Evolutionary conservation across 495 filamentous ascomycete genomes (phyloP), one percentile per base, ranked within the genome.

Genomic region (Xylaria cubensis): DNA sequence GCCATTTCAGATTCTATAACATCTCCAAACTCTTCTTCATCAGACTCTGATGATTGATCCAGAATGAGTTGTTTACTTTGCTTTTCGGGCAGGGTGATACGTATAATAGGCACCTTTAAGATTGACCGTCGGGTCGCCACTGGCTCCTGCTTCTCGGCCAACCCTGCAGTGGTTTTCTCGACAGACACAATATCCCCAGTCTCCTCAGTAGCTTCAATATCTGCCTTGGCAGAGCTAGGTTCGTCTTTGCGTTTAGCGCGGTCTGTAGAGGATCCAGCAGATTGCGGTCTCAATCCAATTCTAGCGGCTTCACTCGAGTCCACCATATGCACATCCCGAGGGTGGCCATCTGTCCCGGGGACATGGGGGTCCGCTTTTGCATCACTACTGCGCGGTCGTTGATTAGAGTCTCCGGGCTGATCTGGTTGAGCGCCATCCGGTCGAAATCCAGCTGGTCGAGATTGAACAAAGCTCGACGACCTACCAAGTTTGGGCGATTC

Each of bases 21-120:
- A 26, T 84, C 83, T 34, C 84, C 85, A 63, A 88, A 81, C 41
- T 87, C 86, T 58, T 88, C 85, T 32, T 86, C 85, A 19, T 83
- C 86, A n/a, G 85, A 87, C 51, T 86, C 85, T 4, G 83, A 82
- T 44, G 76, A 76, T 51, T 82, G 75, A 19, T 83, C 81, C 0
- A 75, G 59, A n/a, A 78, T 74, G 44, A 77, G 67, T 5, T 73
- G 32, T 9, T 72, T 69, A 5, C 64, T 53, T 70, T 80, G 78
- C 44, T 76, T 81, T 48, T 73, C 66, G 6, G 82, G 81, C 34
- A 81, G 36, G 9, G 74, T 72, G 56, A 78, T 65, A 63, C 32
- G 73, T 64, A 70, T 75, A n/a, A 69, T 48, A 42, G 64, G 34
- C 1, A 76, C 36, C 36, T 71, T 76, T 6, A 76, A 64, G 5